Conservation (phyloP, 2,329 filamentous ascomycete species). For the Amesomyces nigricolor region DNA sequence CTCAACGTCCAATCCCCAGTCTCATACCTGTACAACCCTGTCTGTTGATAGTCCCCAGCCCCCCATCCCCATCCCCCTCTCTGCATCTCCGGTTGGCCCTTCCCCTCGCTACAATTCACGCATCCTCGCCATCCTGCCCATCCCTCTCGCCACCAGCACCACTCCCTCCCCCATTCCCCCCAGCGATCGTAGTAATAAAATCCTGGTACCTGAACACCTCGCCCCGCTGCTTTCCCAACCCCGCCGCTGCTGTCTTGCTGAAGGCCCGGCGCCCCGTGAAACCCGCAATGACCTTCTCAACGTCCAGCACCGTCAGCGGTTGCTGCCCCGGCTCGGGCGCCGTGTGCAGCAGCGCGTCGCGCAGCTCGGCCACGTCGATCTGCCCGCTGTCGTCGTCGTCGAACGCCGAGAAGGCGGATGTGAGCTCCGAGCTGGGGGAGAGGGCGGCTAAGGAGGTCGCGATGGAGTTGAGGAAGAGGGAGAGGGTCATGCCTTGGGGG, state of each 20-base stretch:
- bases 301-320: slow-evolving; percentile 62
- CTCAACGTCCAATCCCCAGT: not conserved
- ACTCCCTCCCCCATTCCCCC: slow-evolving; percentile 38
- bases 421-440: slow-evolving; percentile 71
- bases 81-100: slow-evolving; percentile 1
- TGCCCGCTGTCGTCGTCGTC: slow-evolving; percentile 94
- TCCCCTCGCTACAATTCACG: slow-evolving; percentile 1
- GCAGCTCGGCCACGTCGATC: slow-evolving; percentile 75
- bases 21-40: not conserved
- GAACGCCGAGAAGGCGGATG: slow-evolving; percentile 89
- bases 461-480: slow-evolving; percentile 77
- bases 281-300: slow-evolving; percentile 80
- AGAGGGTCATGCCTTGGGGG: slow-evolving; percentile 73
- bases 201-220: slow-evolving; percentile 94
- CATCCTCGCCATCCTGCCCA: slow-evolving; percentile 27
- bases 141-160: slow-evolving; percentile 26
- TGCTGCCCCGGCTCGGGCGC: slow-evolving; percentile 67
- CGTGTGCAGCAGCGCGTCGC: slow-evolving; percentile 77
- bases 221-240: slow-evolving; percentile 56
- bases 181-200: slow-evolving; percentile 69
- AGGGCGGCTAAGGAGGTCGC: slow-evolving; percentile 68
- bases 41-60: slow-evolving; percentile 1
- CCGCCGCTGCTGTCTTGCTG: slow-evolving; percentile 53
- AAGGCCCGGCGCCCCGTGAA: slow-evolving; percentile 83
- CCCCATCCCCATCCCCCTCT: not conserved